Base-by-base conservation (phyloP, 768 basidiomycete species). In the Tricholoma matsutake region DNA sequence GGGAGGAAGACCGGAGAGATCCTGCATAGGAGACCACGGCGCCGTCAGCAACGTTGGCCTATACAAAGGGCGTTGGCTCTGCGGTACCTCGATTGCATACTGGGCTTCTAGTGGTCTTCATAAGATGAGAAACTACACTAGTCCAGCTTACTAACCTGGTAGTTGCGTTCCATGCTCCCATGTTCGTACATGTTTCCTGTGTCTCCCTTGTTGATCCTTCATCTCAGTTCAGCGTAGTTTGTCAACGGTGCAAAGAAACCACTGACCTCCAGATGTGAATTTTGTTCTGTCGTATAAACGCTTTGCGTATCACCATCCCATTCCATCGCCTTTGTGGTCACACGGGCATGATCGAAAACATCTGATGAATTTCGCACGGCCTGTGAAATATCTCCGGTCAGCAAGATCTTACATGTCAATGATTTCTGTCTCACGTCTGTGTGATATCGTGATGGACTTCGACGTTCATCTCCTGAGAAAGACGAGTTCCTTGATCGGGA, bases 131-230 rank as follows among this genome's bases (percentile, higher is more conserved):
- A 52, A 43, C 55, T 56, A 53, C 45, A n/a, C n/a, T 18, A 43
- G 7, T 31, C 37, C 25, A 22, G 29, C 31, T 11, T 13, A 59
- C 73, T 61, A 69, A 79, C 81, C 78, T 70, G 78, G 76, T 58
- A 82, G 63, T 58, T 78, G 80, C 32, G 72, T 74, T 64, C 72
- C 74, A 67, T 80, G 83, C 62, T 87, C 86, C 86, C 86, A 88
- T 61, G 75, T 82, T 67, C 86, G 79, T 65, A 80, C 76, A 73
- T 87, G 86, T 69, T 87, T 88, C 73, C 86, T 77, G 58, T 73
- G 69, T 56, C 79, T 72, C 41, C 67, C 66, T 32, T 53, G 47
- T 28, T 49, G 25, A 32, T 53, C 51, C 51, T 53, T 32, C 51
- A 32, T 32, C 16, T 18, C 8, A 31, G 22, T 11, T 53, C n/a